phyloP scores from a whole-genome alignment of 345 rosid genomes.

The Limnanthes douglasii region DNA sequence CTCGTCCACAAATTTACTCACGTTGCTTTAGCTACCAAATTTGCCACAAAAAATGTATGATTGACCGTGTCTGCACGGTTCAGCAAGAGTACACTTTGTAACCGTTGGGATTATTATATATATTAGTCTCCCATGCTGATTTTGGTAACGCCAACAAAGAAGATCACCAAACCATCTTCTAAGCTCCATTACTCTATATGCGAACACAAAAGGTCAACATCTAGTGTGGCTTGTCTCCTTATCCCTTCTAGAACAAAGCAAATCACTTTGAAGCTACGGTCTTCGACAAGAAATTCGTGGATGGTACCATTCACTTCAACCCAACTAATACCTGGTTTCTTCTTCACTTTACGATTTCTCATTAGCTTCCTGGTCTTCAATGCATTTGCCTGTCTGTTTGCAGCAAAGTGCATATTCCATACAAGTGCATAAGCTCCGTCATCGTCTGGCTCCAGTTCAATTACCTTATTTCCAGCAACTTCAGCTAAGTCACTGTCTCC shows the following conservation, averaged over 20 bases:
- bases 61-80: too few species aligned
- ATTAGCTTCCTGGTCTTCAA: slow-evolving; percentile 13
- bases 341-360: slow-evolving; percentile 10
- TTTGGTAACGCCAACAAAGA: too few species aligned
- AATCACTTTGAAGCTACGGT: neutral
- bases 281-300: slow-evolving; percentile 15
- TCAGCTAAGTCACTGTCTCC: slow-evolving; percentile 13
- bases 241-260: slow-evolving; percentile 5
- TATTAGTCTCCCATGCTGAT: too few species aligned
- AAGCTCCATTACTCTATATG: neutral
- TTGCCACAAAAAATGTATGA: too few species aligned
- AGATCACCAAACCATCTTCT: too few species aligned
- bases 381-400: slow-evolving; percentile 8
- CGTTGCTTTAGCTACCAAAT: too few species aligned
- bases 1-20: too few species aligned
- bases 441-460: slow-evolving; percentile 10
- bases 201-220: neutral
- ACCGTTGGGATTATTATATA: too few species aligned
- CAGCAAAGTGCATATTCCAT: slow-evolving; percentile 11
- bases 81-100: too few species aligned
- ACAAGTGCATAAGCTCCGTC: slow-evolving; percentile 14
- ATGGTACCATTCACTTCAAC: slow-evolving; percentile 13
- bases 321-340: slow-evolving; percentile 21
- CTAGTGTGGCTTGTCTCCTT: neutral
- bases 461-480: slow-evolving; percentile 10